phyloP scores from a whole-genome alignment of 2,329 filamentous ascomycete genomes.

The Blumeria graminis region DNA sequence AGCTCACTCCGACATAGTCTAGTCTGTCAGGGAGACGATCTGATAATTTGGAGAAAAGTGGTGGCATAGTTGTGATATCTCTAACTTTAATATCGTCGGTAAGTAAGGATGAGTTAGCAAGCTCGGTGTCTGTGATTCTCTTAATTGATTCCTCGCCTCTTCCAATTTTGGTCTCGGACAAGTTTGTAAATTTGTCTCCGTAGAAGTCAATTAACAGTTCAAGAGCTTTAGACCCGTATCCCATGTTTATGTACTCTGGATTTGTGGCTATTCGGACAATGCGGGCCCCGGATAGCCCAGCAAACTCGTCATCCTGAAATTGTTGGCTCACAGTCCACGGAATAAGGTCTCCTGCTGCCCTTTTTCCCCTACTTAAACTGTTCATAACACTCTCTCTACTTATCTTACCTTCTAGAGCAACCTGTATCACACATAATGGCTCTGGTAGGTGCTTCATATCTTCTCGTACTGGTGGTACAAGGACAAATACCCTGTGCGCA shows the following conservation, averaged over 20 bases:
- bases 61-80: constrained; percentile 78
- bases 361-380: constrained; percentile 66
- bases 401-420: constrained; percentile 84
- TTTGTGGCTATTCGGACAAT: constrained; percentile 91
- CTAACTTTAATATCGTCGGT: constrained; percentile 76
- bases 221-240: constrained; percentile 75
- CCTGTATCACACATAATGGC: constrained; percentile 82
- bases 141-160: constrained; percentile 36
- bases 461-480: constrained; percentile 66
- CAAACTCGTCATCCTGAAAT: constrained; percentile 94
- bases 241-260: constrained; percentile 78
- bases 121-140: constrained; percentile 59
- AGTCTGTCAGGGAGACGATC: constrained; percentile 59
- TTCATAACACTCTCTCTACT: constrained; percentile 81
- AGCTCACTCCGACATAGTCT: constrained; percentile 90
- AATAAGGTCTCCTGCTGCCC: constrained; percentile 79
- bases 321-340: constrained; percentile 96
- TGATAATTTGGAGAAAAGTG: constrained; percentile 68
- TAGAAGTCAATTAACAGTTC: constrained; percentile 81
- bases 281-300: constrained; percentile 71
- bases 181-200: constrained; percentile 68
- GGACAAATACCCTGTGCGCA: constrained; percentile 84
- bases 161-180: constrained; percentile 45
- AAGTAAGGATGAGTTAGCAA: constrained; percentile 50
- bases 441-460: constrained; percentile 62